phyloP scores from a whole-genome alignment of 768 basidiomycete species.

The Chiua virens region DNA sequence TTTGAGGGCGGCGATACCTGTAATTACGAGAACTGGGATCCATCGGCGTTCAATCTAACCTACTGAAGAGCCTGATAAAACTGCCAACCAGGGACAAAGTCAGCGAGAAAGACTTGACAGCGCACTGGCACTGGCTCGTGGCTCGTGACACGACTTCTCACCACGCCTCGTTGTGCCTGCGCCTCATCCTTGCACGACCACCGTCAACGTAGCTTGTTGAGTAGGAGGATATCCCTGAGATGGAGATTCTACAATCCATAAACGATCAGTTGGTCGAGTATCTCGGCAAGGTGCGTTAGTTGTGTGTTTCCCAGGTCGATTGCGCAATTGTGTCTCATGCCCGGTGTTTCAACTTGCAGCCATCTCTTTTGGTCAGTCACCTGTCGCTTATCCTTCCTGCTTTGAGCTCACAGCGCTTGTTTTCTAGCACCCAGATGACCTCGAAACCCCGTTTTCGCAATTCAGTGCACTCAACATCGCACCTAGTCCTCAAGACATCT shows the following conservation, averaged over 20 bases:
- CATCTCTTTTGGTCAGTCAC: slow-evolving; percentile 20
- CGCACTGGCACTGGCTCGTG: neutral
- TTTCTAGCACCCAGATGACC: slow-evolving; percentile 8
- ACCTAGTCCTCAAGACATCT: slow-evolving; percentile 14
- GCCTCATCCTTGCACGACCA: neutral
- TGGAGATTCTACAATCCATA: slow-evolving; percentile 17
- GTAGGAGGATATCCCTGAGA: neutral
- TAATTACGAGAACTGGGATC: slow-evolving; percentile 2
- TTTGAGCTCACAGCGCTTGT: neutral
- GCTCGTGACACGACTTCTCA: slow-evolving; percentile 12
- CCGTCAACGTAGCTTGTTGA: neutral
- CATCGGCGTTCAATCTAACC: neutral
- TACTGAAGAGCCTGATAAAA: neutral
- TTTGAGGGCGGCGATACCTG: neutral
- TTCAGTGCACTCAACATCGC: slow-evolving; percentile 7
- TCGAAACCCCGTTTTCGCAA: slow-evolving; percentile 20
- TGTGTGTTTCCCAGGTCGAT: slow-evolving; percentile 14
- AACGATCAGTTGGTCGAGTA: slow-evolving; percentile 18
- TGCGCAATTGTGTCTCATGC: slow-evolving; percentile 36
- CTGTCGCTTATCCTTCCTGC: neutral
- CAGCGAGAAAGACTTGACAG: neutral
- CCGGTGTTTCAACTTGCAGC: slow-evolving; percentile 2
- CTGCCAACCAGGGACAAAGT: too few species aligned
- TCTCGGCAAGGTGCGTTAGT: slow-evolving; percentile 20
- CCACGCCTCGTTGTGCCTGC: neutral